Percentiles rank a stretch among this genome's conserved stretches.
phyloP scores from a whole-genome alignment of 345 rosid species.

The Capsella bursapastoris region DNA sequence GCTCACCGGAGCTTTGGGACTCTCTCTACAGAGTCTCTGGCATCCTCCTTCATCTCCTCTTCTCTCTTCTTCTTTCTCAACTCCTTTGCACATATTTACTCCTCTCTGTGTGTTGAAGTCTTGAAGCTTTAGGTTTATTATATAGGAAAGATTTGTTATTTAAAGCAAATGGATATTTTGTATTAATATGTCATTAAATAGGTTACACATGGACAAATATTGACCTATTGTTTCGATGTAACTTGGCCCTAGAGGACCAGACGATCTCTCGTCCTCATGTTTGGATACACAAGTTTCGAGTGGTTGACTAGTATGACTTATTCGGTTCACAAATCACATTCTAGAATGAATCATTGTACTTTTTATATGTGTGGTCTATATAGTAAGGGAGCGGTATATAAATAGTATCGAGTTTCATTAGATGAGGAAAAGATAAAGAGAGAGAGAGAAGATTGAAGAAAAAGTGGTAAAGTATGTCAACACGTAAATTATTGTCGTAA shows the following conservation, averaged over 20 bases:
- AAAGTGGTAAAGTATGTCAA: too few relatives aligned
- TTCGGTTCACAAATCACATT: conserved; percentile 23
- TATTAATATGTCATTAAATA: background rate
- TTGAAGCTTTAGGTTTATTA: background rate
- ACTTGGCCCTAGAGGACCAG: conserved; percentile 2
- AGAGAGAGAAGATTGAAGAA: background rate
- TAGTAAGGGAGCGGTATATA: background rate
- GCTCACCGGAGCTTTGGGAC: conserved; percentile 21
- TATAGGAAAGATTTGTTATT: background rate
- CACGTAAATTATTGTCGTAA: too few relatives aligned
- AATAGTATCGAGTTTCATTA: background rate
- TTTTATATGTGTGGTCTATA: conserved; percentile 24
- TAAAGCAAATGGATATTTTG: conserved; percentile 11
- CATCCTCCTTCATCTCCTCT: background rate
- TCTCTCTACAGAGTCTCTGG: background rate
- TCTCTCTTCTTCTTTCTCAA: conserved; percentile 37
- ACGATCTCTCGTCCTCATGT: conserved; percentile 34
- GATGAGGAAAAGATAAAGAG: background rate
- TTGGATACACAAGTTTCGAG: conserved; percentile 13
- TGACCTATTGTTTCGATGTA: conserved; percentile 5
- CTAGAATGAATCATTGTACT: background rate
- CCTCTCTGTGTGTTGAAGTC: background rate
- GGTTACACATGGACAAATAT: conserved; percentile 4
- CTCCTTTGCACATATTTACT: conserved; percentile 57
- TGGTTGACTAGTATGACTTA: conserved; percentile 19